These are phyloP conservation scores for Zasmidium angulare DNA, from an alignment of 2,329 filamentous ascomycete species.

Conservation along the genomic window DNA sequence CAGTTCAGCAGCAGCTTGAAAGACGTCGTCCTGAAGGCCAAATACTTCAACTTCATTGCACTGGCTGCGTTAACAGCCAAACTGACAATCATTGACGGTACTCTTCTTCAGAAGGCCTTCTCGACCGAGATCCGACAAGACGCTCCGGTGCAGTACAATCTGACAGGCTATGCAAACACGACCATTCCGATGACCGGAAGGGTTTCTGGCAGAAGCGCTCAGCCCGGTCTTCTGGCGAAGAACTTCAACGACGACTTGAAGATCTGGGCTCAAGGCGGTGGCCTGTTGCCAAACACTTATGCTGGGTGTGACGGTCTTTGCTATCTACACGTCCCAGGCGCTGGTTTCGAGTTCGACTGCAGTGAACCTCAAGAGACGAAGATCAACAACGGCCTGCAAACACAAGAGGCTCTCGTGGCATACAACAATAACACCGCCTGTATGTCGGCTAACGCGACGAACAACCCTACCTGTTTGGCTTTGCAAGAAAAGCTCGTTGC, in stretches of 20 bases:
- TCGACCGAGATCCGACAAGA: conserved; percentile 11
- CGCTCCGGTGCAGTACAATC: neutral
- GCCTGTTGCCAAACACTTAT: conserved; percentile 9
- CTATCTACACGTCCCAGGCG: conserved; percentile 16
- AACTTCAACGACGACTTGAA: conserved; percentile 16
- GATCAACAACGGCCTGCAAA: conserved; percentile 17
- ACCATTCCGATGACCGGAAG: conserved; percentile 18
- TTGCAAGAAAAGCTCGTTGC: conserved; percentile 2
- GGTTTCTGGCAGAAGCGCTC: conserved; percentile 3
- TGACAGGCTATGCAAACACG: conserved; percentile 16
- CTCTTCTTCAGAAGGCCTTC: conserved; percentile 25
- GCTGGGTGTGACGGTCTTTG: conserved; percentile 19
- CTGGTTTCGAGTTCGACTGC: conserved; percentile 27
- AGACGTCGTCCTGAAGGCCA: conserved; percentile 20
- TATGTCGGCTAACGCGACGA: neutral
- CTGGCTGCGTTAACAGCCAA: conserved; percentile 27
- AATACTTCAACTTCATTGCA: conserved; percentile 30
- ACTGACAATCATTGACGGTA: conserved; percentile 28
- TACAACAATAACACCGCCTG: neutral
- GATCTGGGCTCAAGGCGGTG: conserved; percentile 17
- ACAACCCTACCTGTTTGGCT: conserved; percentile 3
- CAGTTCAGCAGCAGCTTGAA: conserved; percentile 24
- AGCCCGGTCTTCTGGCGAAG: conserved; percentile 9
- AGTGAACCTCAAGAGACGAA: neutral
- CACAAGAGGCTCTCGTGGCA: conserved; percentile 2